Conservation (phyloP, 495 filamentous ascomycete species). For the Xylaria telfairii region DNA sequence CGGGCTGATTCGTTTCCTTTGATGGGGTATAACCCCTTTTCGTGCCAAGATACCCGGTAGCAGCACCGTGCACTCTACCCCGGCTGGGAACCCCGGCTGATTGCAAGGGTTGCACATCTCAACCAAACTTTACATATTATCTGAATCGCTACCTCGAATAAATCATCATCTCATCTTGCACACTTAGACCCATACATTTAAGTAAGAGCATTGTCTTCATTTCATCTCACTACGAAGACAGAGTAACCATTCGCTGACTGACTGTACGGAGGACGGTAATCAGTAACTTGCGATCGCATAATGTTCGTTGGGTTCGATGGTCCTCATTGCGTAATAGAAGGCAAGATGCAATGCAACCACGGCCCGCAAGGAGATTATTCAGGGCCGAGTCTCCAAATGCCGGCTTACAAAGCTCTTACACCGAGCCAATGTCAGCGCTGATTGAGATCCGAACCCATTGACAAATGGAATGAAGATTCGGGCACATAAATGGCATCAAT, state of each 20-base stretch:
- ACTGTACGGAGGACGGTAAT: not conserved
- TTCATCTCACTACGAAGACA: not conserved
- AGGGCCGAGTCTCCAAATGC: slow-evolving; percentile 2
- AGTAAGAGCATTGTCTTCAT: not conserved
- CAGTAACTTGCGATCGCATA: not conserved
- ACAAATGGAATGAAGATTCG: not conserved
- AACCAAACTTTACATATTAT: not conserved
- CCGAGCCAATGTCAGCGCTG: not conserved
- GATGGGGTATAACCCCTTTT: not conserved
- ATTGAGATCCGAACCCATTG: not conserved
- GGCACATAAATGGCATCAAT: not conserved
- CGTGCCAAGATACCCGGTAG: not conserved
- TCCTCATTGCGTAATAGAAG: not conserved
- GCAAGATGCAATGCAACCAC: slow-evolving; percentile 6
- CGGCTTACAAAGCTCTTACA: slow-evolving; percentile 21
- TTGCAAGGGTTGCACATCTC: not conserved
- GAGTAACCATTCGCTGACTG: not conserved
- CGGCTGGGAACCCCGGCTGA: not conserved
- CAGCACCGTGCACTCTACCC: not conserved
- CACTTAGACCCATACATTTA: too few species aligned
- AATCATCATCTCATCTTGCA: not conserved
- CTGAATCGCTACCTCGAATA: not conserved
- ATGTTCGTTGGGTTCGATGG: not conserved
- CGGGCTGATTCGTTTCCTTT: not conserved
- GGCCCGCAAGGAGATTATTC: not conserved